Conservation (phyloP, 2,329 filamentous ascomycete species). For the Esteya vermicola region DNA sequence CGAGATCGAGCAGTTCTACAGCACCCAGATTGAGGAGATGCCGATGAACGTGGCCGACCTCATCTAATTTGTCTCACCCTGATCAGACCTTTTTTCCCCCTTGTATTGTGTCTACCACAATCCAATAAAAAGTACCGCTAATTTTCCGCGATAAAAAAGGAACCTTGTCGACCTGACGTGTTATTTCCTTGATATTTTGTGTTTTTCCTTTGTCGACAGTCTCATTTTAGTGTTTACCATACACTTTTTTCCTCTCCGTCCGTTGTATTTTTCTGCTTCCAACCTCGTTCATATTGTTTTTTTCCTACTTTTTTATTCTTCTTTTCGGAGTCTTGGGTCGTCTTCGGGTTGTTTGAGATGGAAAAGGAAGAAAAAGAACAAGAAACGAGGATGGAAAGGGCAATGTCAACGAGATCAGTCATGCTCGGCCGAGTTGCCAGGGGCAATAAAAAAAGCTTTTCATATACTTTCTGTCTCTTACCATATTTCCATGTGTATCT, state of each 20-base stretch:
- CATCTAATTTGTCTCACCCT: constrained; percentile 48
- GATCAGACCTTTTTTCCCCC: background rate
- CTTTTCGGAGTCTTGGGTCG: constrained; percentile 6
- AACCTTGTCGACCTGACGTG: too few relatives aligned
- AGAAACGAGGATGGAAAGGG: constrained; percentile 1
- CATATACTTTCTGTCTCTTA: background rate
- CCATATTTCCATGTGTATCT: too few relatives aligned
- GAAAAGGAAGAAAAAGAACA: constrained; percentile 4
- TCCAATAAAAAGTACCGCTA: background rate
- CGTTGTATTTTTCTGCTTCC: background rate
- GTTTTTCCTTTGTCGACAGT: too few relatives aligned
- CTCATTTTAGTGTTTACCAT: too few relatives aligned
- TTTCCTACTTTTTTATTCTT: constrained; percentile 1
- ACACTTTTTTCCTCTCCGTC: background rate
- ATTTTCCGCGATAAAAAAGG: too few relatives aligned
- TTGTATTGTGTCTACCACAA: background rate
- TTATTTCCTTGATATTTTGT: background rate
- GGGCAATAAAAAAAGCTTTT: constrained; percentile 1
- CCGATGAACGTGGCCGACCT: constrained; percentile 82
- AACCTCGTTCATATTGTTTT: too few relatives aligned
- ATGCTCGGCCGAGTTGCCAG: constrained; percentile 1
- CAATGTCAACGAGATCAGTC: background rate
- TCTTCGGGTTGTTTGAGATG: constrained; percentile 6
- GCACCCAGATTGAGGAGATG: constrained; percentile 99
- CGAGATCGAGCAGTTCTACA: constrained; percentile 99